A percentile compares a stretch with the other conserved stretches of the same genome.
phyloP scores from a whole-genome alignment of 805 yeast genomes.

The Candida palmyrensis region DNA sequence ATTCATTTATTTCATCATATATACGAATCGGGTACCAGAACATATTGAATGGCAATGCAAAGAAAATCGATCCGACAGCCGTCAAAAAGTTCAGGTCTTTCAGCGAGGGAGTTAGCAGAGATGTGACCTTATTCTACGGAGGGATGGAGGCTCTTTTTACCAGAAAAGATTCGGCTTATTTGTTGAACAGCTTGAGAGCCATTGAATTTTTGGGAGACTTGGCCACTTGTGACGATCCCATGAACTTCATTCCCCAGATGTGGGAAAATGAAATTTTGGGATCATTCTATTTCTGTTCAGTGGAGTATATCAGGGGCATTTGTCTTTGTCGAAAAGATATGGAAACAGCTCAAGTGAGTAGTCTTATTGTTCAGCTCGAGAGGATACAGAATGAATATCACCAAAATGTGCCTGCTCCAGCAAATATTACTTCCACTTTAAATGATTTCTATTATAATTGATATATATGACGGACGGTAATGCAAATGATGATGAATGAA shows the following conservation, averaged over 20 bases:
- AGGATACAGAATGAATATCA: constrained; percentile 29
- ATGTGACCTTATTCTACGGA: constrained; percentile 30
- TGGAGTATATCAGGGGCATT: constrained; percentile 61
- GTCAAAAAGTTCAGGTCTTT: constrained; percentile 32
- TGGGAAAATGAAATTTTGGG: constrained; percentile 57
- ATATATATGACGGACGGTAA: background rate
- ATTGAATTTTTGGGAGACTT: constrained; percentile 36
- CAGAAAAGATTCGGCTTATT: constrained; percentile 33
- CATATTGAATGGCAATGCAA: constrained; percentile 36
- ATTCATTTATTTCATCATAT: constrained; percentile 32
- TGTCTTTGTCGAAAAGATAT: constrained; percentile 47
- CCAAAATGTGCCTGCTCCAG: constrained; percentile 28
- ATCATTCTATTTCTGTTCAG: constrained; percentile 73
- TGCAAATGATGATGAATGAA: background rate
- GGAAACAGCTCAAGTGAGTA: constrained; percentile 25
- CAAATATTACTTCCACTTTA: constrained; percentile 25
- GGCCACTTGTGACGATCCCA: constrained; percentile 34
- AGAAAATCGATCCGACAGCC: constrained; percentile 35
- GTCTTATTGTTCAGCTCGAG: constrained; percentile 21
- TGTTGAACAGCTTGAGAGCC: constrained; percentile 35
- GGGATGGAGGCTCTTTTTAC: constrained; percentile 34
- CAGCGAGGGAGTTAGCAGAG: constrained; percentile 33
- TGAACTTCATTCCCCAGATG: constrained; percentile 32
- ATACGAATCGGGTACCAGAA: constrained; percentile 37
- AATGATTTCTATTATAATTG: constrained; percentile 24